Evolutionary conservation across 108 stramenopile species (phyloP), one percentile per base, ranked within the genome.

Genomic region (Chaetoceros muelleri): DNA sequence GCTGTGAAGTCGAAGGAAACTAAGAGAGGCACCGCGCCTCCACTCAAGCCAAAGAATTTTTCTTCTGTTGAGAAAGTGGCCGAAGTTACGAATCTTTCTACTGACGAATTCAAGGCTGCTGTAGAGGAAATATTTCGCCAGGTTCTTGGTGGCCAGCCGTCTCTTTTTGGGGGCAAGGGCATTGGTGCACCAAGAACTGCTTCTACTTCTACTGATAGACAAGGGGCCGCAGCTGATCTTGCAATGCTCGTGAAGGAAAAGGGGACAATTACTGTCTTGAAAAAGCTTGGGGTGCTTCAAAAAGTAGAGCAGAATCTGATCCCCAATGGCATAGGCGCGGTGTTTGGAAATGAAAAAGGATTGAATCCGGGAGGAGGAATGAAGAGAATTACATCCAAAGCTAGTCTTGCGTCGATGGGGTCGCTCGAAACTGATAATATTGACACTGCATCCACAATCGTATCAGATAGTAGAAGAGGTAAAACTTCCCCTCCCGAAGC

Each of bases 401-500:
- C 24, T 24, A 25, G 50, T 25, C 24, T 20, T 0, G 57, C 65
- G 57, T 57, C 61, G 17, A 70, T 40, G 34, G 34, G 34, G 13
- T 40, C 34, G 13, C 5, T 40, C 8, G 34, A 40, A 5, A 40
- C 34, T 40, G 34, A 40, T 40, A 40, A 40, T 40, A 40, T 40
- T 40, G 34, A 40, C 13, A 40, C 34, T 10, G 34, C 34, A 10
- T 40, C 34, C 5, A 40, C 34, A 5, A 40, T 40, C 13, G 34
- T 40, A 10, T 40, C 82, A 7, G 90, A 87, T 61, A 65, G 67
- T 24, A 83, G 77, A 30, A 63, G 85, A 40, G 85, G 90, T 20
- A 91, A 91, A 63, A 64, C 72, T 13, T 74, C 76, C 20, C 84
- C 86, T 20, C 64, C 82, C 28, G 82, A 84, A 68, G 86, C 93